Evolutionary conservation across 1,139 yeast genomes (phyloP).

Genomic region (Hanseniaspora gamundiae): DNA sequence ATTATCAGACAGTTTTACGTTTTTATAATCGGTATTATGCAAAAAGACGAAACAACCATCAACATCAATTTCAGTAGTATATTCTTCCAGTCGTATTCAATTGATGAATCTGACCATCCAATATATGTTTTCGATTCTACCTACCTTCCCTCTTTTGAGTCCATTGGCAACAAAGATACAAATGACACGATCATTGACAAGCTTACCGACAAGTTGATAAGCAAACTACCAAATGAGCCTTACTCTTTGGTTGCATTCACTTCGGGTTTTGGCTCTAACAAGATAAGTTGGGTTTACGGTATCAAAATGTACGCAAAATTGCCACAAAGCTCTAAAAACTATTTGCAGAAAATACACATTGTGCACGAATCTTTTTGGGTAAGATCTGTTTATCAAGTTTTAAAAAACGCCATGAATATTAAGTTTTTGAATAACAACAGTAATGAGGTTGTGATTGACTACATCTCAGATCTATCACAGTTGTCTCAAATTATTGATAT

Average conservation of each 20-base stretch:
- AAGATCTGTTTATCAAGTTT: constrained; percentile 63
- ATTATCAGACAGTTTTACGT: not conserved
- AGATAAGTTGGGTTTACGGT: constrained; percentile 63
- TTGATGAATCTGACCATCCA: constrained; percentile 50
- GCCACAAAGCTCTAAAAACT: constrained; percentile 43
- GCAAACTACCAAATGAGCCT: constrained; percentile 39
- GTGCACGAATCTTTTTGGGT: constrained; percentile 92
- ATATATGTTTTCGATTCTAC: constrained; percentile 66
- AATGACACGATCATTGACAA: constrained; percentile 31
- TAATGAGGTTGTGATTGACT: constrained; percentile 11
- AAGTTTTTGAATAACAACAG: constrained; percentile 26
- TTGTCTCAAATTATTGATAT: constrained; percentile 60
- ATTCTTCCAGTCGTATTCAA: constrained; percentile 45
- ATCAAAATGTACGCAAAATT: constrained; percentile 60
- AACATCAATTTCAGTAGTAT: constrained; percentile 33
- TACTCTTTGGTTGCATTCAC: constrained; percentile 65
- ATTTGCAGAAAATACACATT: constrained; percentile 52
- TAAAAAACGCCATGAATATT: constrained; percentile 46
- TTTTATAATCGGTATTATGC: not conserved
- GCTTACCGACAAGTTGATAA: constrained; percentile 26
- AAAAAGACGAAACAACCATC: constrained; percentile 12
- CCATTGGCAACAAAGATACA: constrained; percentile 24
- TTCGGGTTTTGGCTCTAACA: constrained; percentile 53
- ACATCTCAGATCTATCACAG: constrained; percentile 36
- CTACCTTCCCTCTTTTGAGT: constrained; percentile 44